Evolutionary conservation across 192 early-diverging fungal genomes (phyloP).

Genomic region (Diversispora eburnea): DNA sequence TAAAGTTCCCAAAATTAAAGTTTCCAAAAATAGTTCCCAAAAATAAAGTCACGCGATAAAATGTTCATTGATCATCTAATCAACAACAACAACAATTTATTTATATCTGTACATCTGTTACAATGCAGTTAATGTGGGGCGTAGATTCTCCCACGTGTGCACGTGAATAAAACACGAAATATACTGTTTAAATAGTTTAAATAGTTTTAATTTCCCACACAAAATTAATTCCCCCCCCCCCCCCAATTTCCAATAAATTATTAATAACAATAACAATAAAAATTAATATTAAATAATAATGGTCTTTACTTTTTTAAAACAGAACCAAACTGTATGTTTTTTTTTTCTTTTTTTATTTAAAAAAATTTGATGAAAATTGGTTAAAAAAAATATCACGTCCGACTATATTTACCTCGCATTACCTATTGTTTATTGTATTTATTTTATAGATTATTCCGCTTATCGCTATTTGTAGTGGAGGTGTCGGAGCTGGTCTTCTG

Average conservation of each 20-base stretch:
- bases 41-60: too few species aligned
- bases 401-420: background rate
- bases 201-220: too few species aligned
- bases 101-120: too few species aligned
- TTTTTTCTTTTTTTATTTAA: background rate
- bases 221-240: background rate
- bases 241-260: background rate
- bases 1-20: too few species aligned
- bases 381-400: background rate
- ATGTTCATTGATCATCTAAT: too few species aligned
- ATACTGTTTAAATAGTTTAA: too few species aligned
- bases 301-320: background rate
- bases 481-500: background rate
- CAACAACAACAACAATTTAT: too few species aligned
- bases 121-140: too few species aligned
- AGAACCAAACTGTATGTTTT: background rate
- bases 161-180: too few species aligned
- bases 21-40: too few species aligned
- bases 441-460: background rate
- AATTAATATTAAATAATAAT: background rate
- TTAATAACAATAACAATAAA: background rate
- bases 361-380: background rate
- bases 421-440: background rate
- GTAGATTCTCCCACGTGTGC: too few species aligned
- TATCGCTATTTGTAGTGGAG: background rate